Conservation (phyloP, 108 stramenopile genomes). For the Nitzschia palea region DNA sequence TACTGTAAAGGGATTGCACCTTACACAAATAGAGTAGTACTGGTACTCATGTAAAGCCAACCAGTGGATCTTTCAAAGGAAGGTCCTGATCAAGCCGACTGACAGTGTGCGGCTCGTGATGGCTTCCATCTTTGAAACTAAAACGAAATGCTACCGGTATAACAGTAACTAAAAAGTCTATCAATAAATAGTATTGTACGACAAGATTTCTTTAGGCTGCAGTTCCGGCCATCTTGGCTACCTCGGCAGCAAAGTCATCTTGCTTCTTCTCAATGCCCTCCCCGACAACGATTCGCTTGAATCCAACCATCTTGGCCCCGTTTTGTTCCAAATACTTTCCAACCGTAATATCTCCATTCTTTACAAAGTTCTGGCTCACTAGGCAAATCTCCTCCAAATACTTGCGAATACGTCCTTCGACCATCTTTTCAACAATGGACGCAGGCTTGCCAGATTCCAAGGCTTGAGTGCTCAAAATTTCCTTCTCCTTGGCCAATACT, state of each 20-base stretch:
- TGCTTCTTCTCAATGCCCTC: conserved; percentile 86
- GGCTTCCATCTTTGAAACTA: too few species aligned
- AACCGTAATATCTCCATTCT: conserved; percentile 70
- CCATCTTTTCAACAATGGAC: conserved; percentile 83
- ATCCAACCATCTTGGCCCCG: conserved; percentile 74
- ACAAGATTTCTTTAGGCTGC: too few species aligned
- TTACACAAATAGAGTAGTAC: too few species aligned
- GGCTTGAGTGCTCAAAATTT: conserved; percentile 62
- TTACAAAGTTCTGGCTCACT: conserved; percentile 74
- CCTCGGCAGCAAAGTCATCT: conserved; percentile 80
- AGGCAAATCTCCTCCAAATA: conserved; percentile 73
- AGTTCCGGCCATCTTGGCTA: conserved; percentile 60
- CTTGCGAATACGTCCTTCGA: conserved; percentile 81
- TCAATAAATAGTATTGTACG: too few species aligned
- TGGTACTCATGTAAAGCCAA: too few species aligned
- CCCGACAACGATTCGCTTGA: conserved; percentile 68
- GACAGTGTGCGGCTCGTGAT: too few species aligned
- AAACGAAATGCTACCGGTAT: too few species aligned
- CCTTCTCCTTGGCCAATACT: conserved; percentile 73
- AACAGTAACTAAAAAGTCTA: too few species aligned
- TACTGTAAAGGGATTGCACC: too few species aligned
- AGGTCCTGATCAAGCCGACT: too few species aligned
- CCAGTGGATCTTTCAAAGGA: too few species aligned
- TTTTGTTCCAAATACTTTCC: conserved; percentile 69
- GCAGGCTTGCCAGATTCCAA: conserved; percentile 76